Base-by-base conservation (phyloP, 2,329 filamentous ascomycete genomes). In the Amylocarpus encephaloides region DNA sequence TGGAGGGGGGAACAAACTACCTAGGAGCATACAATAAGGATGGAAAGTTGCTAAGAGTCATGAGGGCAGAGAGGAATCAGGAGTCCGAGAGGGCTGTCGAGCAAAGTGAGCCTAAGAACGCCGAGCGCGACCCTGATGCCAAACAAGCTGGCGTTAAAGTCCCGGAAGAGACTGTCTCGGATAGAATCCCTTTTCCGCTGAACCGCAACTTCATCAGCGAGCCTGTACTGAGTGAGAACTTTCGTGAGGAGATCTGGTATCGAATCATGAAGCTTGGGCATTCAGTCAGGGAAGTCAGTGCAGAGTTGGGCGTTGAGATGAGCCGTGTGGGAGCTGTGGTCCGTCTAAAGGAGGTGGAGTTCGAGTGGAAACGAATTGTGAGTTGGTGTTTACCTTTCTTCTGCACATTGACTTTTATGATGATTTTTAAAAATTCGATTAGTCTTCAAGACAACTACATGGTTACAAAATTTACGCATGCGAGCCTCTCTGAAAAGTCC, bases 401-500 rank as follows among this genome's bases (percentile, higher is more conserved):
- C 16, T 36, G 19, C 48, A 40, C 38, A 26, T 9, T 38, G 22
- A 35, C 49, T 50, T 61, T 60, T 62, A 66, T 85, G 83, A 86
- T 86, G 83, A 88, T 78, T 75, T 72, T 80, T 78, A 68, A 73
- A 79, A 81, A 83, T 82, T 81, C 92, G 92, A 96, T 97, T 95
- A 96, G 92, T 97, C 92, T 95, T 94, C 78, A 96, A 95, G 91
- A 97, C 91, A 83, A 70, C 74, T 68, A 82, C 76, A 83, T 93
- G 88, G 88, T 96, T 92, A 92, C 76, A 85, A 78, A 79, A 74
- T 74, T 73, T 80, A 79, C 77, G 78, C 80, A 83, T 84, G 76
- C 79, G 77, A 81, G 76, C 80, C 80, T 85, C 80, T 85, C 85
- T 88, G 85, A 88, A 63, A 52, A 40, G 48, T 59, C 7, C 62